phyloP scores from a whole-genome alignment of 192 early-diverging fungal species.

The Dissophora ornata region DNA sequence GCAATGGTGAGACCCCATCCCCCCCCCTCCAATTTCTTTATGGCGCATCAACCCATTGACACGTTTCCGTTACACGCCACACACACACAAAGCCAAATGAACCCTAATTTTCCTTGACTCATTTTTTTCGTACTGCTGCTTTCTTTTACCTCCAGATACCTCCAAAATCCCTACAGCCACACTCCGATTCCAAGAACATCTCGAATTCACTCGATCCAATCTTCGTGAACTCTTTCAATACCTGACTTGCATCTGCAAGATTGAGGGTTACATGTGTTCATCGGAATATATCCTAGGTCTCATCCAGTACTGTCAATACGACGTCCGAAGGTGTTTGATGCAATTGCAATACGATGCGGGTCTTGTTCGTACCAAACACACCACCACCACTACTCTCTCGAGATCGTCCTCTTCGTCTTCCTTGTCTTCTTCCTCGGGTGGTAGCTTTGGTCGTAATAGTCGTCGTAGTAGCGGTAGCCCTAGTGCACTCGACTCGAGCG shows the following conservation, averaged over 20 bases:
- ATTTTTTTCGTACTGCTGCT: too few relatives aligned
- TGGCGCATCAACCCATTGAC: too few relatives aligned
- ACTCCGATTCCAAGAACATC: constrained; percentile 43
- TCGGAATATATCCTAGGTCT: constrained; percentile 27
- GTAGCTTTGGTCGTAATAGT: too few relatives aligned
- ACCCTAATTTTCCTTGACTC: too few relatives aligned
- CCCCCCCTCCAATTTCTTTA: too few relatives aligned
- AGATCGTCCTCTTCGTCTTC: background rate
- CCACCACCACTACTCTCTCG: background rate
- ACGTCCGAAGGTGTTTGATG: constrained; percentile 41
- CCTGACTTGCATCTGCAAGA: constrained; percentile 27
- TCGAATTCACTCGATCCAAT: constrained; percentile 30
- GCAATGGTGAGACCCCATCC: constrained; percentile 62
- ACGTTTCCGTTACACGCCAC: background rate
- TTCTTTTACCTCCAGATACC: constrained; percentile 21
- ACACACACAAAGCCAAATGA: too few relatives aligned
- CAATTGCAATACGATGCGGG: constrained; percentile 49
- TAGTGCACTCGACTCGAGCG: too few relatives aligned
- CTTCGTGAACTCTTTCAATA: constrained; percentile 34
- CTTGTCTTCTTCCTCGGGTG: too few relatives aligned
- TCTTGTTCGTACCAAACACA: constrained; percentile 7
- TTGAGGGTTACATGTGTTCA: constrained; percentile 48
- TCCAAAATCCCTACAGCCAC: constrained; percentile 34
- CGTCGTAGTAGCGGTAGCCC: too few relatives aligned
- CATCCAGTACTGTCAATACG: constrained; percentile 29